Evolutionary conservation across 768 basidiomycete genomes (phyloP), one percentile per base, ranked within the genome.

Genomic region (Rhizopogon vesiculosus): DNA sequence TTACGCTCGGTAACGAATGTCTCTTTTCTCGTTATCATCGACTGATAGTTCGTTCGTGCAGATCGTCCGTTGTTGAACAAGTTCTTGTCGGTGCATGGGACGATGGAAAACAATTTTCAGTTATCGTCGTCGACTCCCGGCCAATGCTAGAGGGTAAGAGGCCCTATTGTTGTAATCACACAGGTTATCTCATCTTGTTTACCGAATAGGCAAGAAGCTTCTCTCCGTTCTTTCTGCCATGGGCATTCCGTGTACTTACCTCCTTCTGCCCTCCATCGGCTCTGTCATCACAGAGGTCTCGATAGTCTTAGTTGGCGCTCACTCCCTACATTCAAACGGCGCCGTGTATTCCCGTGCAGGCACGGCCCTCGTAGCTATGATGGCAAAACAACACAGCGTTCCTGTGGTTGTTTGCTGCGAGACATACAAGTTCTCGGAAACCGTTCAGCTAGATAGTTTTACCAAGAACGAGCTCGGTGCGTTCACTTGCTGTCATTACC

Each of bases 401-500:
- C 96, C 97, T 5, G 94, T 98, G 7, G 84, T 99, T 38, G 93
- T 97, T 25, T 98, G 94, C 60, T 97, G 95, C 63, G 97, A 98
- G 73, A 99, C 97, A 4, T 98, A 98, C 76, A 99, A 99, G 70
- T 98, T 95, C 64, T 90, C 91, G 16, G 96, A 98, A 62, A 84
- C 85, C 35, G 87, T 98, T 29, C 87, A 91, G 70, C 76, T 98
- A 53, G 97, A 99, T 69, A 89, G 89, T 18, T 94, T 99, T 62
- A 93, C 90, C 43, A 93, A 91, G 71, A 99, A 99, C 64, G 97
- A 99, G 72, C 76, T 98, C 41, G 97, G 96, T 91, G 61, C 67
- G 82, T 39, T 5, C 16, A 18, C 31, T 45, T 39, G 15, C 28
- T 25, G 4, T 29, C 15, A 42, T 25, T 38, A 18, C 41, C 18